phyloP scores from a whole-genome alignment of 345 rosid genomes.

The Hevea brasiliensis region DNA sequence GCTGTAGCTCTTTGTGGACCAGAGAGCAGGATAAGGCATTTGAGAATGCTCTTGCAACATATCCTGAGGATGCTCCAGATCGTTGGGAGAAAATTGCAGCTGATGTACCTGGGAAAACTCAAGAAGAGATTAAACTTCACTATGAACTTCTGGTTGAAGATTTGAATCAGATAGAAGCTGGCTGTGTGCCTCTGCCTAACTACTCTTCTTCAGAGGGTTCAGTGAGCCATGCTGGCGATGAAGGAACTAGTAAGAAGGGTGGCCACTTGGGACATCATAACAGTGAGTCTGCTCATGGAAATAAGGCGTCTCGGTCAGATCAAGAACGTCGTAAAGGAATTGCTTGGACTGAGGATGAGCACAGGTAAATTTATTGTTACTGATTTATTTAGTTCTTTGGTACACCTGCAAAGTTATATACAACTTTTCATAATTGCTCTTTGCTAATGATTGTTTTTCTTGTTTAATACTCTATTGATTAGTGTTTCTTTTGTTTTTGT shows the following conservation, averaged over 20 bases:
- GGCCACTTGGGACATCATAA: constrained; percentile 48
- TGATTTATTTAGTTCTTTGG: neutral
- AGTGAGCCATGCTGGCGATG: constrained; percentile 57
- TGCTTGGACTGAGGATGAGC: constrained; percentile 99
- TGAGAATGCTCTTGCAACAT: constrained; percentile 76
- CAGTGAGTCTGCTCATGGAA: constrained; percentile 67
- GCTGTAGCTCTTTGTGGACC: constrained; percentile 64
- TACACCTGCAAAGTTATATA: neutral
- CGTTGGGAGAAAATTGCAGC: constrained; percentile 76
- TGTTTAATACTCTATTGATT: neutral
- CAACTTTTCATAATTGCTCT: neutral
- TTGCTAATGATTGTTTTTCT: constrained; percentile 1
- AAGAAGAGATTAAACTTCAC: constrained; percentile 76
- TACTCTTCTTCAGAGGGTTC: constrained; percentile 70
- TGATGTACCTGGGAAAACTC: constrained; percentile 75
- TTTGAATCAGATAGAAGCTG: constrained; percentile 75
- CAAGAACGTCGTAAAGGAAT: constrained; percentile 96
- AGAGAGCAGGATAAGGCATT: constrained; percentile 88
- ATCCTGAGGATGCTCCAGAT: constrained; percentile 64
- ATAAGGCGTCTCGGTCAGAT: constrained; percentile 74
- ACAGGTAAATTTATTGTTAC: constrained; percentile 22
- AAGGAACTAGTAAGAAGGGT: constrained; percentile 72
- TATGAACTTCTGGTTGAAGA: constrained; percentile 83
- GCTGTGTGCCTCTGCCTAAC: constrained; percentile 77
- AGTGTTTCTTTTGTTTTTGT: neutral